A percentile compares a stretch with the other conserved stretches of the same genome.
Conservation (phyloP, 1,284 basidiomycete genomes). For the Papiliotrema fonsecae region DNA sequence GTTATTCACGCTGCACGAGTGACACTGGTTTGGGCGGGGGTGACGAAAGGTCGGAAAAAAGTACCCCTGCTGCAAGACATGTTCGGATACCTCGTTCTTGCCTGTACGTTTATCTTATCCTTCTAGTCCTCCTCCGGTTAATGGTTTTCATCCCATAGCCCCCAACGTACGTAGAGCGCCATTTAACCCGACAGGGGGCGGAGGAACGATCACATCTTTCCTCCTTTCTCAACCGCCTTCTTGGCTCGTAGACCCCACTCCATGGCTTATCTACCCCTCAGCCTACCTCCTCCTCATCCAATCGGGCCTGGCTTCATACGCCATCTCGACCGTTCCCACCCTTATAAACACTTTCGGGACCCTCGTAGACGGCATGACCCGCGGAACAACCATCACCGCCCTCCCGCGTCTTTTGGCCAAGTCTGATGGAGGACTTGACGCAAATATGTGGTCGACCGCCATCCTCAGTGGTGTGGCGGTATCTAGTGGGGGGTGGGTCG, state of each 20-base stretch:
- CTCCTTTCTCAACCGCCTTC: conserved; percentile 35
- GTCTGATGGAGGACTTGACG: background rate
- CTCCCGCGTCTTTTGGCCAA: conserved; percentile 13
- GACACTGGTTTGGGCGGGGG: conserved; percentile 29
- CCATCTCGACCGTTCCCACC: conserved; percentile 22
- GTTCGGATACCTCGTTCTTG: conserved; percentile 35
- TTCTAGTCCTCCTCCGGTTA: background rate
- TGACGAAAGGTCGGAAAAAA: conserved; percentile 17
- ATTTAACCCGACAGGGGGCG: conserved; percentile 34
- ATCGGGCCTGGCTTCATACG: conserved; percentile 24
- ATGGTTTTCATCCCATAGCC: background rate
- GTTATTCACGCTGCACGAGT: conserved; percentile 37
- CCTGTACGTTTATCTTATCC: conserved; percentile 28
- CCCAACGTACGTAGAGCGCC: no score
- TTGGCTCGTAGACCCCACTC: conserved; percentile 37
- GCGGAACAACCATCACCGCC: conserved; percentile 27
- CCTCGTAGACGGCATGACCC: conserved; percentile 30
- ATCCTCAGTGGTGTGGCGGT: conserved; percentile 34
- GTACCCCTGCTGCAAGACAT: conserved; percentile 32
- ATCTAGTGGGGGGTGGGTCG: conserved; percentile 33
- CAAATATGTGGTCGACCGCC: conserved; percentile 20
- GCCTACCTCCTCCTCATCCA: conserved; percentile 29
- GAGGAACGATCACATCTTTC: conserved; percentile 31
- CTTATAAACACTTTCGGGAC: conserved; percentile 26
- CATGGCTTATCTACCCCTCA: conserved; percentile 36